Evolutionary conservation across 176 grass and related monocot genomes (phyloP), one percentile per base, ranked within the genome.

Genomic region (Avena sativa): DNA sequence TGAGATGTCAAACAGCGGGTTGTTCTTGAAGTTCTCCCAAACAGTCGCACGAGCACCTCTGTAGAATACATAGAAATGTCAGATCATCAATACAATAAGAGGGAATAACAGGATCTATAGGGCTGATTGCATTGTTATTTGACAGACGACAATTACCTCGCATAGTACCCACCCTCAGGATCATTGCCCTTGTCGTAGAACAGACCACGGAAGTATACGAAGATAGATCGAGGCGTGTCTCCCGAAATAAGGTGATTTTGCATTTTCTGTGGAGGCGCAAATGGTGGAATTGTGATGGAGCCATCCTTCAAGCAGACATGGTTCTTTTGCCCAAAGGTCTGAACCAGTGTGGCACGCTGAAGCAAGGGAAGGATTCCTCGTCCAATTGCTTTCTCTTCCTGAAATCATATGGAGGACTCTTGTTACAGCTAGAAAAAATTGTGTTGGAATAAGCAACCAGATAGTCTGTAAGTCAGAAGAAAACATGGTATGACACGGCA

Each of bases 1-100:
- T 3, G 96, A 98, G 87, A 98, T 94, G 92, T 98, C 96, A 19
- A 98, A 98, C 30, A 98, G 55, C 0, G 93, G 93, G 70, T 98
- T 98, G 92, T 94, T 89, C 88, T 98, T 98, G 84, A 98, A 98
- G 84, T 95, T 98, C 68, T 95, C 81, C 93, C 96, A 98, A 19
- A 95, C 92, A 43, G 93, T 94, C 0, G 93, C 92, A 81, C 96
- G 96, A 14, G 91, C 96, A 82, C 96, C 93, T 62, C 96, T 98
- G 84, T 7, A 87, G 40, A 16, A 88, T 44, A 84, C 13, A 63
- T 6, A 68, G 6, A 70, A 76, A 81, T 43, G 48, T 74, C 56
- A 87, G 75, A 80, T 1, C 21, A 16, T 3, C 36, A 46, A 69
- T 14, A 46, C 64, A 44, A 23, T 52, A 9, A 44, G 20, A 68